Evolutionary conservation across 805 yeast genomes (phyloP).

Genomic region (Soucietia sequanensis): DNA sequence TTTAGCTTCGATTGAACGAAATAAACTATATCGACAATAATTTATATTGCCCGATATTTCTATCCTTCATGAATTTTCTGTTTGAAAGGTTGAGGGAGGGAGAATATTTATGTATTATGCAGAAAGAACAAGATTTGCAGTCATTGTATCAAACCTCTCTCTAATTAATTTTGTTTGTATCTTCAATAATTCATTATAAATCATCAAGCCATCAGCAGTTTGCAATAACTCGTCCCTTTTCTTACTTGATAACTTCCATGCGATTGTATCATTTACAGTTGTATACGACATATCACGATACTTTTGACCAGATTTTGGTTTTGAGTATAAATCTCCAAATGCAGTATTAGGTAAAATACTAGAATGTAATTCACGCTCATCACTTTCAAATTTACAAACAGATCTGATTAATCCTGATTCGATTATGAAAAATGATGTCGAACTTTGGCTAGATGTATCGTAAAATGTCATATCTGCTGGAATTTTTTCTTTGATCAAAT

Average conservation of each 20-base stretch:
- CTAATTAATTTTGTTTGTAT: slow-evolving; percentile 63
- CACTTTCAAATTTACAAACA: slow-evolving; percentile 36
- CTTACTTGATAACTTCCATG: slow-evolving; percentile 63
- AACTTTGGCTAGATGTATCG: slow-evolving; percentile 38
- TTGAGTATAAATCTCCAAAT: slow-evolving; percentile 57
- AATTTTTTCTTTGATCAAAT: slow-evolving; percentile 47
- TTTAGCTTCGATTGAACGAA: no score
- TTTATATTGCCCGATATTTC: no score
- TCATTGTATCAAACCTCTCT: slow-evolving; percentile 69
- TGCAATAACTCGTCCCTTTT: slow-evolving; percentile 45
- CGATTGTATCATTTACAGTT: slow-evolving; percentile 59
- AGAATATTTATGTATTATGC: slow-evolving; percentile 25
- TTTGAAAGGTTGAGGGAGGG: background rate
- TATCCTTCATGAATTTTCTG: no score
- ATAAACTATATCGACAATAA: no score
- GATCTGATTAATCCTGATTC: slow-evolving; percentile 47
- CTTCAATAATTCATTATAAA: slow-evolving; percentile 62
- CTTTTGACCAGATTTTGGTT: slow-evolving; percentile 22
- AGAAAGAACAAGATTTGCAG: slow-evolving; percentile 73
- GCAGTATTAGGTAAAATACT: slow-evolving; percentile 69
- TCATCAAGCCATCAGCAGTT: slow-evolving; percentile 43
- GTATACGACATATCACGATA: slow-evolving; percentile 47
- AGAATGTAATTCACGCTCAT: slow-evolving; percentile 33
- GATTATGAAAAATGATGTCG: slow-evolving; percentile 56
- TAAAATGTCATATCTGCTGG: slow-evolving; percentile 46